phyloP scores from a whole-genome alignment of 257 asterid species.

The Solanum bulbocastanum region DNA sequence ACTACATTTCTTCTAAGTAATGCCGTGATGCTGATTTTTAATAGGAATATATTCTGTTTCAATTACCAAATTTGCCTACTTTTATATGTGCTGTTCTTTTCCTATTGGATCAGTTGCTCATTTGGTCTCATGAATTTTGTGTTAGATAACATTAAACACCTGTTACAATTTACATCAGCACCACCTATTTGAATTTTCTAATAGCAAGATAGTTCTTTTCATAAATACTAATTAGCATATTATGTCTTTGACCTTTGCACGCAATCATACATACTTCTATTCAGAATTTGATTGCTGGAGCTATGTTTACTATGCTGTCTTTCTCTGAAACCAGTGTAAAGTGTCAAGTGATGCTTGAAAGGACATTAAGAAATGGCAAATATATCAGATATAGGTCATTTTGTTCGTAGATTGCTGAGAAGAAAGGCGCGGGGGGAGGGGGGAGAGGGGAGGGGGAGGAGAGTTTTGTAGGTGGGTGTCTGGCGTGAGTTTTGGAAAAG shows the following conservation, averaged over 20 bases:
- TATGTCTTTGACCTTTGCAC: neutral
- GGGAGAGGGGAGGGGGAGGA: neutral
- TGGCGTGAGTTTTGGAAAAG: neutral
- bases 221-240: neutral
- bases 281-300: neutral
- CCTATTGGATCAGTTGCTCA: neutral
- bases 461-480: neutral
- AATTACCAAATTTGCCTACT: neutral
- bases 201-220: neutral
- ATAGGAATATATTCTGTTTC: neutral
- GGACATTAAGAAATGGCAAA: neutral
- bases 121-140: neutral
- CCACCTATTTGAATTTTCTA: neutral
- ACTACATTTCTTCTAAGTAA: neutral
- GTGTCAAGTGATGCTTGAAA: neutral
- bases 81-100: neutral
- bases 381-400: neutral
- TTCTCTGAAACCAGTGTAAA: neutral
- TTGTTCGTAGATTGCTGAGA: neutral
- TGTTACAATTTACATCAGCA: neutral
- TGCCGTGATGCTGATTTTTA: neutral
- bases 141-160: neutral
- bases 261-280: neutral
- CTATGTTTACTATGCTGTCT: neutral
- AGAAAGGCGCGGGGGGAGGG: neutral